phyloP scores from a whole-genome alignment of 768 basidiomycete genomes.

The Strobilomyces confusus region DNA sequence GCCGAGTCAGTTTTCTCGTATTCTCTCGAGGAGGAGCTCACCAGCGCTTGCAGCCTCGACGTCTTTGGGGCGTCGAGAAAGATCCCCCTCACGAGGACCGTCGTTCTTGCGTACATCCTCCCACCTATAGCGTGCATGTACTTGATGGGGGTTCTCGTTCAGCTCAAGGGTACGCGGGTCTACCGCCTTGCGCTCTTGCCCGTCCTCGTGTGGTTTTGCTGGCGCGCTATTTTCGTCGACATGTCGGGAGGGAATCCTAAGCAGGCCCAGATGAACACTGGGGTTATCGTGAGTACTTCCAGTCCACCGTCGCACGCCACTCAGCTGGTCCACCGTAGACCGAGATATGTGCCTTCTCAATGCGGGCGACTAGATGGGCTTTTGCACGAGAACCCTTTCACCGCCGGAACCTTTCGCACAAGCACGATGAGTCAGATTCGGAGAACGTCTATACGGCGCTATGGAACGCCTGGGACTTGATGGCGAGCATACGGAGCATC shows the following conservation, averaged over 20 bases:
- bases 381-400: too few species aligned
- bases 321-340: slow-evolving; percentile 6
- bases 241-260: slow-evolving; percentile 18
- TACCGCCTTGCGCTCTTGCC: slow-evolving; percentile 49
- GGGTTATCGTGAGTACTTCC: slow-evolving; percentile 16
- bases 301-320: not conserved
- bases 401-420: too few species aligned
- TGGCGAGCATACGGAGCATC: not conserved
- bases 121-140: slow-evolving; percentile 45
- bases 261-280: slow-evolving; percentile 9
- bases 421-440: not conserved
- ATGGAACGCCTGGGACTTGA: not conserved
- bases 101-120: slow-evolving; percentile 35
- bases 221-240: slow-evolving; percentile 33
- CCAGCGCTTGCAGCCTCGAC: not conserved
- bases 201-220: slow-evolving; percentile 40
- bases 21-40: slow-evolving; percentile 34
- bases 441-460: not conserved
- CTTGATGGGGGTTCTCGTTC: slow-evolving; percentile 48
- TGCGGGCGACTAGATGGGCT: slow-evolving; percentile 4
- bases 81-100: slow-evolving; percentile 7
- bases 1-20: not conserved
- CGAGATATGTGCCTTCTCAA: slow-evolving; percentile 9
- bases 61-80: slow-evolving; percentile 9
- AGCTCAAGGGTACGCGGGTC: slow-evolving; percentile 37